These are phyloP conservation scores for Rhinocladiella mackenziei DNA, from an alignment of 2,329 filamentous ascomycete genomes.

Conservation along the genomic window DNA sequence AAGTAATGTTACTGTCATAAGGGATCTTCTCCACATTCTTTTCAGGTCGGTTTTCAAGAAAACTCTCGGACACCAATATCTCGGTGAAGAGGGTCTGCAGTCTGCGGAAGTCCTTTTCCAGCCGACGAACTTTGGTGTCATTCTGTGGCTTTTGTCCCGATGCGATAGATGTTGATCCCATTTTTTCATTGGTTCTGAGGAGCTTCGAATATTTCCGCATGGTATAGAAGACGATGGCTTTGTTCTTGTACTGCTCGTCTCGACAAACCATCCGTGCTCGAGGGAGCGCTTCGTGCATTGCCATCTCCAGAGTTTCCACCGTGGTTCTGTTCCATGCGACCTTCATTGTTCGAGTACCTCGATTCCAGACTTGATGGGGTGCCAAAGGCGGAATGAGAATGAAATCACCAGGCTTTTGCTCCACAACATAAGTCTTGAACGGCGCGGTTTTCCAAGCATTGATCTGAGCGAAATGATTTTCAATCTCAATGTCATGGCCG, in stretches of 20 bases:
- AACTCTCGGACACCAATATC: slow-evolving; percentile 81
- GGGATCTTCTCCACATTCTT: slow-evolving; percentile 69
- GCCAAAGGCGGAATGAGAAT: slow-evolving; percentile 90
- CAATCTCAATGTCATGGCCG: slow-evolving; percentile 93
- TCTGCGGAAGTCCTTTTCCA: slow-evolving; percentile 77
- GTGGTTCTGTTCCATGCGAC: slow-evolving; percentile 97
- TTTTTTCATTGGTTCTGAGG: slow-evolving; percentile 56
- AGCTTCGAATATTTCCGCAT: slow-evolving; percentile 69
- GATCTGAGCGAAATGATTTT: slow-evolving; percentile 93
- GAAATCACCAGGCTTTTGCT: slow-evolving; percentile 86
- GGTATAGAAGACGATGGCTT: slow-evolving; percentile 87
- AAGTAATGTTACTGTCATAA: slow-evolving; percentile 89
- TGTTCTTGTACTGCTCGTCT: slow-evolving; percentile 98
- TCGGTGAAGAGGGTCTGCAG: slow-evolving; percentile 74
- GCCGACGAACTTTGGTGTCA: slow-evolving; percentile 58
- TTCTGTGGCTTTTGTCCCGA: slow-evolving; percentile 40
- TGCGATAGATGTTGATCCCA: slow-evolving; percentile 40
- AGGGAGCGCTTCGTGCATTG: slow-evolving; percentile 79
- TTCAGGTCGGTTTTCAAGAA: slow-evolving; percentile 58
- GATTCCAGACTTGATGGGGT: slow-evolving; percentile 97
- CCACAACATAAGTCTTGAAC: slow-evolving; percentile 87
- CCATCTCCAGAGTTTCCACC: slow-evolving; percentile 81
- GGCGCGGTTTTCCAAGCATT: slow-evolving; percentile 94
- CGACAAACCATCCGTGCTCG: slow-evolving; percentile 87
- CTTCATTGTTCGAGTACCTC: slow-evolving; percentile 92